phyloP scores from a whole-genome alignment of 768 basidiomycete genomes.

The Cyathus striatus region DNA sequence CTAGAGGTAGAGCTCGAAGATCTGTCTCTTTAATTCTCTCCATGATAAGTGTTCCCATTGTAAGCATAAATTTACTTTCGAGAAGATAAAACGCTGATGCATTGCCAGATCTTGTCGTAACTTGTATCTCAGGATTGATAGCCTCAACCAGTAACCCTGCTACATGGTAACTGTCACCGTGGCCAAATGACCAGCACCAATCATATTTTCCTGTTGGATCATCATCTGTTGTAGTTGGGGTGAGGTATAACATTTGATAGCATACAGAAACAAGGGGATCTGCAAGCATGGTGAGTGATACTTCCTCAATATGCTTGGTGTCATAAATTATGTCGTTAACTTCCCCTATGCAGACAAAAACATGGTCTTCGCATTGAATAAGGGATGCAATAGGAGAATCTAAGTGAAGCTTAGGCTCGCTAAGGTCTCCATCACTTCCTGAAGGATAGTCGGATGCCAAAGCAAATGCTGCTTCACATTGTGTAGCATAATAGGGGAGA shows the following conservation, averaged over 20 bases:
- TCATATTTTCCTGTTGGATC: conserved; percentile 14
- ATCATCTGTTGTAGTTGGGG: conserved; percentile 12
- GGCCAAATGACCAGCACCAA: conserved; percentile 16
- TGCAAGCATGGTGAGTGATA: conserved; percentile 10
- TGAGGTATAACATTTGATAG: conserved; percentile 18
- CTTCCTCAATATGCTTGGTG: conserved; percentile 6
- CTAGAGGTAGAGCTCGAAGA: conserved; percentile 13
- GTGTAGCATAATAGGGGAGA: too few species aligned
- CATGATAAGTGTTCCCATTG: conserved; percentile 12
- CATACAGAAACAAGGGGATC: conserved; percentile 11
- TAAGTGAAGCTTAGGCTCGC: conserved; percentile 7
- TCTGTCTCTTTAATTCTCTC: conserved; percentile 8
- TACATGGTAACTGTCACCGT: conserved; percentile 10
- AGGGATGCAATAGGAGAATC: conserved; percentile 19
- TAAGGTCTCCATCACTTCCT: too few species aligned
- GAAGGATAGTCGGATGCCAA: too few species aligned
- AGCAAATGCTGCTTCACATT: background rate
- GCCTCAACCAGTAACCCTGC: conserved; percentile 16
- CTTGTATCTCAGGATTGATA: conserved; percentile 16
- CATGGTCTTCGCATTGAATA: conserved; percentile 11
- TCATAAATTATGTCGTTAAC: conserved; percentile 16
- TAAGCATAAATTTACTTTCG: conserved; percentile 13
- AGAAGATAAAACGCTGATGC: conserved; percentile 18
- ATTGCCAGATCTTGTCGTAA: background rate
- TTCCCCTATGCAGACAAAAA: conserved; percentile 22